Evolutionary conservation across 345 rosid genomes (phyloP).

Genomic region (Erucastrum elatum): DNA sequence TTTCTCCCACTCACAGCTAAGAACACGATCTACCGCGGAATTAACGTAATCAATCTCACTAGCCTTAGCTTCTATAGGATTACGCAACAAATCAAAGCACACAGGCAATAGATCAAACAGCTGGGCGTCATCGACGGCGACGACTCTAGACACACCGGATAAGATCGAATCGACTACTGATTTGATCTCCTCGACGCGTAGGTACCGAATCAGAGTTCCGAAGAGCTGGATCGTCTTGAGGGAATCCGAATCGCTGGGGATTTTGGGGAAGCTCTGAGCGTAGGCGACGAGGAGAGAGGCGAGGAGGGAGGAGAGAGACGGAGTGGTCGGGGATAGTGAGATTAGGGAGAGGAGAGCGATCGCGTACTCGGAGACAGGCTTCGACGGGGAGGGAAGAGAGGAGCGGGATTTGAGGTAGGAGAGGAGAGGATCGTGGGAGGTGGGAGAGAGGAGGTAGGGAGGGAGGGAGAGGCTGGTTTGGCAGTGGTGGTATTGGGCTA

Average conservation of each 20-base stretch:
- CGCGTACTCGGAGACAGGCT: slow-evolving; percentile 57
- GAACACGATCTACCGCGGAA: slow-evolving; percentile 45
- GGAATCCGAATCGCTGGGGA: slow-evolving; percentile 66
- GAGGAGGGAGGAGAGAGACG: slow-evolving; percentile 54
- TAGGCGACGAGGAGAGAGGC: slow-evolving; percentile 64
- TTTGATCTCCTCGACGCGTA: slow-evolving; percentile 45
- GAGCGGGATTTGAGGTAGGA: slow-evolving; percentile 59
- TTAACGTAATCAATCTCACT: slow-evolving; percentile 44
- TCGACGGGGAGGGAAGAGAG: slow-evolving; percentile 54
- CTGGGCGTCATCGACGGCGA: slow-evolving; percentile 64
- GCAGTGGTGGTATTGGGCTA: slow-evolving; percentile 51
- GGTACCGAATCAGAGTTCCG: slow-evolving; percentile 42
- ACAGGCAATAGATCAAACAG: slow-evolving; percentile 69
- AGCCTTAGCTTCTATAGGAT: slow-evolving; percentile 36
- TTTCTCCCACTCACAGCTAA: slow-evolving; percentile 63
- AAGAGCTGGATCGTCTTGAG: slow-evolving; percentile 59
- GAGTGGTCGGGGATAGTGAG: slow-evolving; percentile 51
- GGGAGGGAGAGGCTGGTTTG: slow-evolving; percentile 45
- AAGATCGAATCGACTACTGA: slow-evolving; percentile 46
- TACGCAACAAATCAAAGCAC: slow-evolving; percentile 50
- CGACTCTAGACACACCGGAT: slow-evolving; percentile 27
- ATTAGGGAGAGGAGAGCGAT: slow-evolving; percentile 63
- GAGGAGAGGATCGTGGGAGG: slow-evolving; percentile 52
- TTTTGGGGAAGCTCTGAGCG: slow-evolving; percentile 50
- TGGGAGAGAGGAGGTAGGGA: slow-evolving; percentile 50